phyloP scores from a whole-genome alignment of 1,284 basidiomycete species.

The Pulveroboletus sp. region DNA sequence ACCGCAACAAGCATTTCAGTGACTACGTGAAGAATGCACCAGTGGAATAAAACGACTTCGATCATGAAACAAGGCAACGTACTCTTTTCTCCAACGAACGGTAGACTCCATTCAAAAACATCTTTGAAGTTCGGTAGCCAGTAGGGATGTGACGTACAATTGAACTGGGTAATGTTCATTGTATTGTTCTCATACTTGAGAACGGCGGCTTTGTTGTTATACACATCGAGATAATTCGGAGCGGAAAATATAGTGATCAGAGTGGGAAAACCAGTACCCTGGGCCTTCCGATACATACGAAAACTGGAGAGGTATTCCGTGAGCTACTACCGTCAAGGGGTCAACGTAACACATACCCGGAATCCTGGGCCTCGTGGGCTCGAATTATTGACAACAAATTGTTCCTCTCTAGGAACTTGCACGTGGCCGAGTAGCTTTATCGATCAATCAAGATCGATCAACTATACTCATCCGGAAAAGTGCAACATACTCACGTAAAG shows the following conservation, averaged over 20 bases:
- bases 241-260: conserved; percentile 97
- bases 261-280: conserved; percentile 89
- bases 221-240: conserved; percentile 94
- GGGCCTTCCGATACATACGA: conserved; percentile 95
- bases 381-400: conserved; percentile 90
- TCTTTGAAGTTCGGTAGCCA: conserved; percentile 95
- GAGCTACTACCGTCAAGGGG: background rate
- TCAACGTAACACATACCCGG: conserved; percentile 59
- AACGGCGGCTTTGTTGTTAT: conserved; percentile 95
- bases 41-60: background rate
- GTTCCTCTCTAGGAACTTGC: conserved; percentile 91
- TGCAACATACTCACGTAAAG: conserved; percentile 68
- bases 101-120: conserved; percentile 89
- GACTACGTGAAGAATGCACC: conserved; percentile 47
- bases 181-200: conserved; percentile 97
- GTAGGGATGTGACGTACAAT: conserved; percentile 93
- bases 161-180: conserved; percentile 95
- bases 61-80: conserved; percentile 31
- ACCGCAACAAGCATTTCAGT: conserved; percentile 96
- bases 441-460: conserved; percentile 7
- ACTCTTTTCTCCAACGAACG: conserved; percentile 95
- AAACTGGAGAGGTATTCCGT: conserved; percentile 52
- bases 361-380: conserved; percentile 94
- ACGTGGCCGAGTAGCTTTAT: conserved; percentile 60
- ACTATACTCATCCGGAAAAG: background rate